A percentile compares a stretch with the other conserved stretches of the same genome.
phyloP scores from a whole-genome alignment of 208 protist genomes.

The Leishmania braziliensis region DNA sequence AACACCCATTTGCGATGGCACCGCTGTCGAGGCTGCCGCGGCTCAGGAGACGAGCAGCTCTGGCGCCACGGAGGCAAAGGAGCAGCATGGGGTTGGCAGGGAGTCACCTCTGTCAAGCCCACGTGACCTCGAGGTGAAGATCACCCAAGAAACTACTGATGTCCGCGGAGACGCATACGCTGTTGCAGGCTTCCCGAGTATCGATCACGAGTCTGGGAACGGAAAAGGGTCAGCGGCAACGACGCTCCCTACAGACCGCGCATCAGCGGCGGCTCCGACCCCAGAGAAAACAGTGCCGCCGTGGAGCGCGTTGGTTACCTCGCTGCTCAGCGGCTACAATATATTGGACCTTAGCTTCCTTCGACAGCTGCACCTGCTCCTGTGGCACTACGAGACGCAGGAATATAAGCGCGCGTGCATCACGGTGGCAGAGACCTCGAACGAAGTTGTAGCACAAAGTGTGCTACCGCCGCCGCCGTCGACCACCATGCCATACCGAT shows the following conservation, averaged over 20 bases:
- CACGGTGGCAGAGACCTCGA: not conserved
- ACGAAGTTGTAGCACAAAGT: not conserved
- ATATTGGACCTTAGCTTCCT: conserved; percentile 16
- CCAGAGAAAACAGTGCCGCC: not conserved
- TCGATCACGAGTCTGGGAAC: not conserved
- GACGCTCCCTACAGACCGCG: not conserved
- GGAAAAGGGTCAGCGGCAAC: not conserved
- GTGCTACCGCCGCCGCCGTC: not conserved
- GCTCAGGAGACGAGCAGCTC: not conserved
- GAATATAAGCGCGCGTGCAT: not conserved
- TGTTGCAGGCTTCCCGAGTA: not conserved
- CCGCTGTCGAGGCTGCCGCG: not conserved
- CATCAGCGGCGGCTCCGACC: not conserved
- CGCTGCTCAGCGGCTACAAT: conserved; percentile 11
- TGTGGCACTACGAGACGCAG: conserved; percentile 21
- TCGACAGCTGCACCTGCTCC: conserved; percentile 13
- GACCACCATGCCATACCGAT: not conserved
- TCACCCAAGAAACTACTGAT: not conserved
- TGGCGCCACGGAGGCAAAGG: not conserved
- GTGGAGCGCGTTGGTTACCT: conserved; percentile 19
- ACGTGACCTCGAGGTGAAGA: not conserved
- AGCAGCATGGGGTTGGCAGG: not conserved
- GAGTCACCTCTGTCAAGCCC: not conserved
- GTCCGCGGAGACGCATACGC: not conserved
- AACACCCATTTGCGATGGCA: not conserved